Evolutionary conservation across 768 basidiomycete species (phyloP).

Genomic region (Boletus barrowsii): DNA sequence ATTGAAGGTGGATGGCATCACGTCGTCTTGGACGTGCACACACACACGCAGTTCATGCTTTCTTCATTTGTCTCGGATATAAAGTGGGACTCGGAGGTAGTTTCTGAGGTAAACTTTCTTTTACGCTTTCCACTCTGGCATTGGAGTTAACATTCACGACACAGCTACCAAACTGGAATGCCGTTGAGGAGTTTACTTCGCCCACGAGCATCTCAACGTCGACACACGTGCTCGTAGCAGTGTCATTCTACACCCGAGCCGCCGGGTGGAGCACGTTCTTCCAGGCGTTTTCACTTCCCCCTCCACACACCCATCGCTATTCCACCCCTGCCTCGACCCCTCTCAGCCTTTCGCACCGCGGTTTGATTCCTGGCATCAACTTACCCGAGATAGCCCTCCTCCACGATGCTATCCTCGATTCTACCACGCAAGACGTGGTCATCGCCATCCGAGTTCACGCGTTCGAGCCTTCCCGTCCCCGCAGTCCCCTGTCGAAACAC

Average conservation of each 20-base stretch:
- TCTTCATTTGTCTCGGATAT: neutral
- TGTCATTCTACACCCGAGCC: neutral
- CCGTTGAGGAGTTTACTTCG: neutral
- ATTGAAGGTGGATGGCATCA: neutral
- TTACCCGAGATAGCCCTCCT: constrained; percentile 3
- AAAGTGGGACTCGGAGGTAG: neutral
- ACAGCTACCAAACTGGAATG: neutral
- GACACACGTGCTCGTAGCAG: constrained; percentile 17
- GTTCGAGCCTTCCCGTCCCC: neutral
- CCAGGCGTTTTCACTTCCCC: constrained; percentile 14
- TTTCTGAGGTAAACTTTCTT: neutral
- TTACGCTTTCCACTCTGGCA: neutral
- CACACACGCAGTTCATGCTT: constrained; percentile 3
- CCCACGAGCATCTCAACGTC: constrained; percentile 16
- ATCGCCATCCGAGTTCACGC: constrained; percentile 5
- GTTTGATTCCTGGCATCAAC: constrained; percentile 2
- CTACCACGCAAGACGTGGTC: constrained; percentile 7
- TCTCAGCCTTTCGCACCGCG: constrained; percentile 10
- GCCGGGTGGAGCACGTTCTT: constrained; percentile 7
- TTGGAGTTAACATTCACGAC: neutral
- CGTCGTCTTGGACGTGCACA: constrained; percentile 17
- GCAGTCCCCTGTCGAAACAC: neutral
- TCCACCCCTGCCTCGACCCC: neutral
- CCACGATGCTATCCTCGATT: constrained; percentile 8
- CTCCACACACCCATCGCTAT: neutral